These are phyloP conservation scores for Citrus medica DNA, from an alignment of 345 rosid species.

Conservation along the genomic window DNA sequence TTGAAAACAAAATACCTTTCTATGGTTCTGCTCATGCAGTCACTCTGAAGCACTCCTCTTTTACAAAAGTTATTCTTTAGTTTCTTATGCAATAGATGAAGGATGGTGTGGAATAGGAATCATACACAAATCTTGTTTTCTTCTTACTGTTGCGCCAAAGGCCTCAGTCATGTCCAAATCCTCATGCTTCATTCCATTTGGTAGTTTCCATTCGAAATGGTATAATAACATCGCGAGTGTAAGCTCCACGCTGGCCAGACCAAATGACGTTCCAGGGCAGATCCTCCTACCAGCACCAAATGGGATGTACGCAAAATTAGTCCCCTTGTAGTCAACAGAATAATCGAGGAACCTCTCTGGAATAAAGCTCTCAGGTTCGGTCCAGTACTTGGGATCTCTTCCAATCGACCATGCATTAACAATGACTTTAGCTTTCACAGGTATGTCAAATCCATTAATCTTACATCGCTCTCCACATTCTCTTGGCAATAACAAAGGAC, in stretches of 20 bases:
- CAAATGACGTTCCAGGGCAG: conserved; percentile 27
- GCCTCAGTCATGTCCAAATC: conserved; percentile 42
- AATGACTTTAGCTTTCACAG: conserved; percentile 23
- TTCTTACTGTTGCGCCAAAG: conserved; percentile 21
- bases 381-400: conserved; percentile 35
- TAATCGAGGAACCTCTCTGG: conserved; percentile 25
- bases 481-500: conserved; percentile 20
- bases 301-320: conserved; percentile 17
- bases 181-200: conserved; percentile 17
- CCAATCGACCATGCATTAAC: conserved; percentile 32
- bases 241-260: conserved; percentile 10
- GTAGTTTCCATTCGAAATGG: conserved; percentile 46
- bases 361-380: conserved; percentile 25
- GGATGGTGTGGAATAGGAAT: conserved; percentile 8
- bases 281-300: conserved; percentile 34
- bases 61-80: no score
- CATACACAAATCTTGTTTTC: conserved; percentile 14
- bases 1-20: not conserved
- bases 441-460: conserved; percentile 23
- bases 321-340: conserved; percentile 19
- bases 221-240: conserved; percentile 28
- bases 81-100: not conserved
- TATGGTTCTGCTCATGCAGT: no score
- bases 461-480: conserved; percentile 6
- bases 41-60: no score